Percentiles rank a stretch among this genome's conserved stretches.
Evolutionary conservation across 805 yeast species (phyloP).

Genomic region (Grigorovia humatica): DNA sequence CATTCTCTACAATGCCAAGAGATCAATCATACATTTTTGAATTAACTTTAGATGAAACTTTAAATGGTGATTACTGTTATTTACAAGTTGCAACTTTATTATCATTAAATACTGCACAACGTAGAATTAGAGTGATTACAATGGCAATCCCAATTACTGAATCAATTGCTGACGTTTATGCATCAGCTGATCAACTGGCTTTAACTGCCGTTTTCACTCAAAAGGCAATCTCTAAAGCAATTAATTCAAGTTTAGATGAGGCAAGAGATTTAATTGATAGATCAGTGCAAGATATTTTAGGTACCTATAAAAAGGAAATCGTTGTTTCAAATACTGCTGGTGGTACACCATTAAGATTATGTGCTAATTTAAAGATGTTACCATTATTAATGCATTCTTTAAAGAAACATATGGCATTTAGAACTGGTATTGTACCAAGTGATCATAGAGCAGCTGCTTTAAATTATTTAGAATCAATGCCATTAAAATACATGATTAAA

Average conservation of each 20-base stretch:
- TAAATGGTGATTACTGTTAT: slow-evolving; percentile 67
- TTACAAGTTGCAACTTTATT: slow-evolving; percentile 89
- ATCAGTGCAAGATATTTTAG: slow-evolving; percentile 62
- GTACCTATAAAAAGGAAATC: slow-evolving; percentile 79
- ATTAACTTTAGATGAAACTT: slow-evolving; percentile 72
- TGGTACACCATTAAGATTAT: slow-evolving; percentile 76
- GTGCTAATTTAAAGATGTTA: slow-evolving; percentile 84
- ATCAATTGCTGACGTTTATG: slow-evolving; percentile 71
- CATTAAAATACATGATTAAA: slow-evolving; percentile 66
- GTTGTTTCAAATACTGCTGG: slow-evolving; percentile 91
- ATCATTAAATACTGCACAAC: slow-evolving; percentile 80
- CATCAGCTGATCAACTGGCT: slow-evolving; percentile 94
- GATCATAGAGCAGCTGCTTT: slow-evolving; percentile 88
- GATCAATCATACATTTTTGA: slow-evolving; percentile 92
- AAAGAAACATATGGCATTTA: slow-evolving; percentile 75
- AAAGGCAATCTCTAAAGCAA: slow-evolving; percentile 76
- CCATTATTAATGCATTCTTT: slow-evolving; percentile 78
- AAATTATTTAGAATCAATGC: slow-evolving; percentile 70
- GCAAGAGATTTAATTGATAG: slow-evolving; percentile 70
- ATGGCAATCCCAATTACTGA: slow-evolving; percentile 79
- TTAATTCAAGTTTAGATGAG: slow-evolving; percentile 47
- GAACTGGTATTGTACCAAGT: slow-evolving; percentile 78
- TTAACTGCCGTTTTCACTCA: slow-evolving; percentile 71
- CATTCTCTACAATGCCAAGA: slow-evolving; percentile 96
- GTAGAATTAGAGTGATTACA: slow-evolving; percentile 89